Evolutionary conservation across 441 rosid species (phyloP).

Genomic region (Dalechampia spathulata): DNA sequence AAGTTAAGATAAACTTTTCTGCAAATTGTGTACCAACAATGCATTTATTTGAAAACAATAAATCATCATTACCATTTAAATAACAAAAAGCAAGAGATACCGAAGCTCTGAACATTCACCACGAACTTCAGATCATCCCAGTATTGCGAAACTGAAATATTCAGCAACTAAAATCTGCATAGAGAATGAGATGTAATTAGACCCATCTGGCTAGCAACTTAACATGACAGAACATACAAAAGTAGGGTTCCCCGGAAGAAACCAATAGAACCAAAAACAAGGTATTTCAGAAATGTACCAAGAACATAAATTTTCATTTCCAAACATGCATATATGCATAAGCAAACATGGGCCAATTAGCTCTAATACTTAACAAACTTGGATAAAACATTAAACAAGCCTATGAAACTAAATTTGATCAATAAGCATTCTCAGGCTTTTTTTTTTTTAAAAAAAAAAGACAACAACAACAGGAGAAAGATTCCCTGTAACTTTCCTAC

Average conservation of each 20-base stretch:
- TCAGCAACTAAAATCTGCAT: conserved; percentile 12
- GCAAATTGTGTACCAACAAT: not conserved
- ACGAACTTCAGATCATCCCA: not conserved
- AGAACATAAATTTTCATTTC: not conserved
- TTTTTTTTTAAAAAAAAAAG: no score
- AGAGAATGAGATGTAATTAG: not conserved
- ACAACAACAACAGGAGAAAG: no score
- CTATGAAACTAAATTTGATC: no score
- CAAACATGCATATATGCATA: not conserved
- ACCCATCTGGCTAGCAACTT: not conserved
- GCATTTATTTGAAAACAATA: not conserved
- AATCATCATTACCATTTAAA: conserved; percentile 5
- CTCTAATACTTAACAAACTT: not conserved
- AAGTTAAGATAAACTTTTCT: conserved; percentile 6
- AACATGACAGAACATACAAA: no score
- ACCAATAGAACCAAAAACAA: not conserved
- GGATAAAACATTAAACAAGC: no score
- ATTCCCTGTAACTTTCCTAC: no score
- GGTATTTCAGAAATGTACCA: not conserved
- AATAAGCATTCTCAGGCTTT: no score
- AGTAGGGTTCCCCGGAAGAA: not conserved
- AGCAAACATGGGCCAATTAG: not conserved
- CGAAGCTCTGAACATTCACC: not conserved
- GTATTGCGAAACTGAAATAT: not conserved
- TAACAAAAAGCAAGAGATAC: not conserved